Base-by-base conservation (phyloP, 148 eudicot genomes). In the Arbutus unedo region DNA sequence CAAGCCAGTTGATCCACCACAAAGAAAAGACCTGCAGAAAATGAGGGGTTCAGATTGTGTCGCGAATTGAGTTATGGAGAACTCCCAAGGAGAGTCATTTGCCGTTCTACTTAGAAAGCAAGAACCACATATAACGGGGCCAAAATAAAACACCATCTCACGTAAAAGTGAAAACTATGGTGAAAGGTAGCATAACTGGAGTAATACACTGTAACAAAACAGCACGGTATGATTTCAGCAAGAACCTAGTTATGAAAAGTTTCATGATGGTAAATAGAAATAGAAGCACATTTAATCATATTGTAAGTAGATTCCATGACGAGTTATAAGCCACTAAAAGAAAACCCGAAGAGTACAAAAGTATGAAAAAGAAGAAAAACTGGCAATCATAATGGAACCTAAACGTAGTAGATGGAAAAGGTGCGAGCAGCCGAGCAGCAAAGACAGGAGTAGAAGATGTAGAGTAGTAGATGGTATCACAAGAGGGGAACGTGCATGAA, bases 1-100 rank as follows among this genome's bases (percentile, higher is more conserved):
- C 81, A 87, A 78, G 60, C 89, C 89, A 10, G 89, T 87, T 18
- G 89, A 87, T 54, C 89, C 89, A 79, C 89, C 89, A 82, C 89
- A 87, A 15, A 87, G 86, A 64, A 87, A 87, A 6, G 89, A 84
- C 81, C 89, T 87, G 87, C n/a, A 8, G 31, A 31, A 60, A 74
- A 38, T 31, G 8, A 53, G 56, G 77, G 18, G 6, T 21, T 54
- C 31, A 78, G 3, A 78, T 56, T 74, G 68, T 31, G 45, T 31
- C 76, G n/a, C 18, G 16, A 55, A 1, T 55, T 55, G 59, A 15
- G 15, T 13, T 56, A 14, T 56, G 14, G 19, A 56, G 60, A 56
- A 56, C 60, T 56, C 19, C 60, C 18, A 56, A 2, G 15, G 62
- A 56, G 21, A 56, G 19, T 16, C 6, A 15, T 56, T 56, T 15